phyloP scores from a whole-genome alignment of 306 rosid genomes.

The Potentilla sterilis region DNA sequence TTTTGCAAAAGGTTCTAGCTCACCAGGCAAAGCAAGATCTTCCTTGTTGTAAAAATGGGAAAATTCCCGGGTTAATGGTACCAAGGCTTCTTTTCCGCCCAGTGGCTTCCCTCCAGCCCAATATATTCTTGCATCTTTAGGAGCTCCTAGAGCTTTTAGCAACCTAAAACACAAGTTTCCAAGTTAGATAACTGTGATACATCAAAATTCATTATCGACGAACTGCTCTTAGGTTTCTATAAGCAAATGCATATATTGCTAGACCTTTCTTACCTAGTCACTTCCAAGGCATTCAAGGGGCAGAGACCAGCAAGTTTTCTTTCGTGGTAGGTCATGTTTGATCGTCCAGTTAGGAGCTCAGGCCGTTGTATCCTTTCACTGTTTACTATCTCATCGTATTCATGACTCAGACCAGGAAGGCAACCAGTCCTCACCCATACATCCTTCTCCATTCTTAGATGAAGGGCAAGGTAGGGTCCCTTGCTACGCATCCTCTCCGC shows the following conservation, averaged over 20 bases:
- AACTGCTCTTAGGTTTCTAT: not conserved
- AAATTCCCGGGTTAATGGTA: conserved; percentile 59
- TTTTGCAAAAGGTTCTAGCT: conserved; percentile 62
- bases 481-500: conserved; percentile 77
- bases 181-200: not conserved
- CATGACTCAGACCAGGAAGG: conserved; percentile 73
- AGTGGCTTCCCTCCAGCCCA: conserved; percentile 98
- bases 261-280: conserved; percentile 53
- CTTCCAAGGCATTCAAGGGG: conserved; percentile 82
- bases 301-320: conserved; percentile 93
- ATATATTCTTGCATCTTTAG: conserved; percentile 63
- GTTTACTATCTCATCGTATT: conserved; percentile 67
- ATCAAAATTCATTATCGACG: not conserved
- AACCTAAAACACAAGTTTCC: conserved; percentile 49
- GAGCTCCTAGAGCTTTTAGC: conserved; percentile 91
- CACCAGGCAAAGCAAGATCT: conserved; percentile 74
- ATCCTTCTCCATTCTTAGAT: conserved; percentile 92
- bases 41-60: conserved; percentile 72
- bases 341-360: conserved; percentile 77
- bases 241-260: not conserved
- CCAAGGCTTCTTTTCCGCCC: conserved; percentile 87
- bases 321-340: conserved; percentile 91
- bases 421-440: conserved; percentile 99
- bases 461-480: conserved; percentile 95
- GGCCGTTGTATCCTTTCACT: conserved; percentile 74